phyloP scores from a whole-genome alignment of 768 basidiomycete genomes.

The Termitomyces sp. region DNA sequence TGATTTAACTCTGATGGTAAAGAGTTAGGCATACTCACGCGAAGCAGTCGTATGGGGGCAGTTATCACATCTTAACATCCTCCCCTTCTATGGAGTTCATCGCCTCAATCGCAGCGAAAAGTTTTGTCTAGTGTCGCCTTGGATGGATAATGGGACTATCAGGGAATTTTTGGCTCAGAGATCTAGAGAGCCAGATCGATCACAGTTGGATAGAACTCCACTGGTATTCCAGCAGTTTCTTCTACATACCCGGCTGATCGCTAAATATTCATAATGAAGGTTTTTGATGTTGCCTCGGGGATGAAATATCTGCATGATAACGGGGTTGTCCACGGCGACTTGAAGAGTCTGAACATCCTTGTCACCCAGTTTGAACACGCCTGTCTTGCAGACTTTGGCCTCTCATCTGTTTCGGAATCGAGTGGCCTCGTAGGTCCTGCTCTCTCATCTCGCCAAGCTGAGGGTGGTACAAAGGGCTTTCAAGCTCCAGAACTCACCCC shows the following conservation, averaged over 20 bases:
- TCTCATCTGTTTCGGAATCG: slow-evolving; percentile 23
- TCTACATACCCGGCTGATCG: slow-evolving; percentile 8
- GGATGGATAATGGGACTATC: slow-evolving; percentile 32
- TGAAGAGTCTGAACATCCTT: slow-evolving; percentile 31
- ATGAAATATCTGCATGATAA: slow-evolving; percentile 28
- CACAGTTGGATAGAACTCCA: slow-evolving; percentile 4
- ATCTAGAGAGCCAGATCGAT: neutral
- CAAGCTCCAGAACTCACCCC: slow-evolving; percentile 29
- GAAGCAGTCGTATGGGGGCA: slow-evolving; percentile 8
- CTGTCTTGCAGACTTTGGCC: slow-evolving; percentile 46
- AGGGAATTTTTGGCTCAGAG: slow-evolving; percentile 18
- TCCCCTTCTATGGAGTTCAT: slow-evolving; percentile 36
- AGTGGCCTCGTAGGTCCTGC: slow-evolving; percentile 12
- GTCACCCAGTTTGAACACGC: slow-evolving; percentile 23
- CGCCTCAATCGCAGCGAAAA: slow-evolving; percentile 20
- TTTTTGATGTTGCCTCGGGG: slow-evolving; percentile 26
- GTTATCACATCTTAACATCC: slow-evolving; percentile 15
- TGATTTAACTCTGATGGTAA: neutral
- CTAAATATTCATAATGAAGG: slow-evolving; percentile 9
- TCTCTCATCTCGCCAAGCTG: slow-evolving; percentile 4
- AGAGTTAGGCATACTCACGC: neutral
- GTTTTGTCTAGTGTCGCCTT: slow-evolving; percentile 30
- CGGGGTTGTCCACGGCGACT: slow-evolving; percentile 38
- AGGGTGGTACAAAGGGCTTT: slow-evolving; percentile 26
- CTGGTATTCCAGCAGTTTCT: neutral